Evolutionary conservation across 768 basidiomycete species (phyloP), one percentile per base, ranked within the genome.

Genomic region (Rickenella mellea): DNA sequence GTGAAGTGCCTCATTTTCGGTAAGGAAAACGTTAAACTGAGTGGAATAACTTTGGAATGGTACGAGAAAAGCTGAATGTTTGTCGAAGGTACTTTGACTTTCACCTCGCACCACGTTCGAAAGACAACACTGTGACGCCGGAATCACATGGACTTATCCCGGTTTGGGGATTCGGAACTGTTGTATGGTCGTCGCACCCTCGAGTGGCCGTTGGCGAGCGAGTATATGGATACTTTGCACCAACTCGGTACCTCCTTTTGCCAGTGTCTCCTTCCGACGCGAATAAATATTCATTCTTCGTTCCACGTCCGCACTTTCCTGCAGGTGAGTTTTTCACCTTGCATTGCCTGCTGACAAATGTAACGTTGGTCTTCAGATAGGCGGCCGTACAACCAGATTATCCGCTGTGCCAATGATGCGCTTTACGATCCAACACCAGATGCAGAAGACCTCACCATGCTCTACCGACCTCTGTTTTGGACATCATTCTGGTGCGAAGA

Each of bases 401-500:
- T 69, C 11, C 73, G 80, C 11, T 83, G 81, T 46, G 58, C 66
- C 5, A 51, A 55, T 7, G 81, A 83, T 46, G 66, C 71, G 0
- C 65, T 76, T 40, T 80, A 81, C 45, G 63, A 63, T 14, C 59
- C 71, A 0, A 67, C 66, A 0, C 63, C 70, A 0, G 47, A 53
- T 1, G 57, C 61, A 1, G 81, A 83, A 55, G 80, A 81, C 51
- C 62, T 81, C 29, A 74, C 71, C 0, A 83, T 83, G 82, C 69
- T 83, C 12, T 83, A 79, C 48, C 70, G 80, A 0, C 80, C 82
- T 0, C 64, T 83, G 12, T 83, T 82, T 56, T 83, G 81, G 81
- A 83, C 81, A 0, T 70, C 82, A 1, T 83, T 72, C 48, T 83
- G 81, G 81, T 80, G 70, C 48, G 78, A 83, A 55, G 82, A 83